phyloP scores from a whole-genome alignment of 257 asterid genomes.

The Cinchona pubescens region DNA sequence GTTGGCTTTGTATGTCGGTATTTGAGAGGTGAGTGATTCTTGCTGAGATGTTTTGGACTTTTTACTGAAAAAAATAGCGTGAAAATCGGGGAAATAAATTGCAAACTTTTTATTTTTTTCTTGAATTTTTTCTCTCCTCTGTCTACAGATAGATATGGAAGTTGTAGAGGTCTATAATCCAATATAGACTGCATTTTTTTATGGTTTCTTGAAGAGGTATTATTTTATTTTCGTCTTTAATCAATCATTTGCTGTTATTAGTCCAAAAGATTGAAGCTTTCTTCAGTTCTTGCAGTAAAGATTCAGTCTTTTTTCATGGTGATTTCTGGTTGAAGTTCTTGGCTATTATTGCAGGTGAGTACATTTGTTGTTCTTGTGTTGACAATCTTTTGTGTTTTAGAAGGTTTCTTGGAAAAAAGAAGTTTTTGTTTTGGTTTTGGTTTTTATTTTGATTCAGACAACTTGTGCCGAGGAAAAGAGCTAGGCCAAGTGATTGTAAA shows the following conservation, averaged over 20 bases:
- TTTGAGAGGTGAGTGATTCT: slow-evolving; percentile 33
- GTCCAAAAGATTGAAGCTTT: slow-evolving; percentile 13
- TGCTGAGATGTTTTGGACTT: slow-evolving; percentile 9
- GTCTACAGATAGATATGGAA: slow-evolving; percentile 3
- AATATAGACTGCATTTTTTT: neutral
- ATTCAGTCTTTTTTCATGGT: slow-evolving; percentile 1
- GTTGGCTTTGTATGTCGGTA: slow-evolving; percentile 44
- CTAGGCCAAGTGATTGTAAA: slow-evolving; percentile 11
- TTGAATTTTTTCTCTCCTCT: slow-evolving; percentile 5
- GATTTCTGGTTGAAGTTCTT: slow-evolving; percentile 16
- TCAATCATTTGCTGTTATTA: neutral
- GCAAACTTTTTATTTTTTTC: slow-evolving; percentile 12
- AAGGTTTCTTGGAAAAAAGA: slow-evolving; percentile 16
- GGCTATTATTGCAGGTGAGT: slow-evolving; percentile 29
- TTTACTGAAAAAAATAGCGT: slow-evolving; percentile 16
- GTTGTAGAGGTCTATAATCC: slow-evolving; percentile 2
- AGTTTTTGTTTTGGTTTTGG: slow-evolving; percentile 13
- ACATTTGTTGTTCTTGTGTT: neutral
- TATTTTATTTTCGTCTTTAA: slow-evolving; percentile 11
- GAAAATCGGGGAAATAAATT: slow-evolving; percentile 45
- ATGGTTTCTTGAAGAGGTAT: slow-evolving; percentile 7
- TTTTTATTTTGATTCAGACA: slow-evolving; percentile 22
- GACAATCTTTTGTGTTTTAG: neutral
- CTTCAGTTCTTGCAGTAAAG: slow-evolving; percentile 11
- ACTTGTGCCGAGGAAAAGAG: slow-evolving; percentile 24